phyloP scores from a whole-genome alignment of 2,329 filamentous ascomycete genomes.

The Helminthosporium solani region DNA sequence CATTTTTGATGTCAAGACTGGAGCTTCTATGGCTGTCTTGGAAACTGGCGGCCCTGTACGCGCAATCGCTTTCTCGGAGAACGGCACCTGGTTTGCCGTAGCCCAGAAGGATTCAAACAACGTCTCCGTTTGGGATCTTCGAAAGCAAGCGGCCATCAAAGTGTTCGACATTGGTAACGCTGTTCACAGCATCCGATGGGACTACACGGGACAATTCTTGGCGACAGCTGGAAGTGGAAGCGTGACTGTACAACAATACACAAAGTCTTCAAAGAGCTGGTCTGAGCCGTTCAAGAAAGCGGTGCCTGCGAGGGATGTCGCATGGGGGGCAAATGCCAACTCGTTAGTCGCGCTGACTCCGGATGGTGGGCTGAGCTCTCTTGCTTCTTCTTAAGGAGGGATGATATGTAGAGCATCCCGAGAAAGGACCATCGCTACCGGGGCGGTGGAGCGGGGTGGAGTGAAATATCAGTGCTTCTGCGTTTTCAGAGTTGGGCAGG shows the following conservation, averaged over 20 bases:
- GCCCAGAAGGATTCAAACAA: slow-evolving; percentile 73
- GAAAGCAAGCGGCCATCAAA: slow-evolving; percentile 80
- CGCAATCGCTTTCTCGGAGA: slow-evolving; percentile 85
- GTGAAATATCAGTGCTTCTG: not conserved
- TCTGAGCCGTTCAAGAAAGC: slow-evolving; percentile 79
- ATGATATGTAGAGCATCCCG: no score
- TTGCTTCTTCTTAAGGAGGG: slow-evolving; percentile 48
- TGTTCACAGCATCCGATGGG: slow-evolving; percentile 80
- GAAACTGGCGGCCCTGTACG: slow-evolving; percentile 65
- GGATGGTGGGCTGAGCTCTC: slow-evolving; percentile 73
- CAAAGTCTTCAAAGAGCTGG: slow-evolving; percentile 85
- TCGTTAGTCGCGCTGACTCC: slow-evolving; percentile 72
- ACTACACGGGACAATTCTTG: slow-evolving; percentile 92
- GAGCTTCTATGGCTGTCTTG: slow-evolving; percentile 75
- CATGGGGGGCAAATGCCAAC: slow-evolving; percentile 75
- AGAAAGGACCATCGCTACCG: not conserved
- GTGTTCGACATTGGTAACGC: slow-evolving; percentile 79
- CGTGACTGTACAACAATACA: slow-evolving; percentile 84
- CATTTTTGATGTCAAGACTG: slow-evolving; percentile 82
- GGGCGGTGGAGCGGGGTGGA: slow-evolving; percentile 1
- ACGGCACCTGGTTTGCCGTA: slow-evolving; percentile 92
- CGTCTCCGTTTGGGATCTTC: slow-evolving; percentile 86
- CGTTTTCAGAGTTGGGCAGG: slow-evolving; percentile 1
- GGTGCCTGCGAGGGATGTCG: slow-evolving; percentile 68
- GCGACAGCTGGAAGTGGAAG: slow-evolving; percentile 78